phyloP scores from a whole-genome alignment of 495 filamentous ascomycete species.

The Aspergillus olivimuriae region DNA sequence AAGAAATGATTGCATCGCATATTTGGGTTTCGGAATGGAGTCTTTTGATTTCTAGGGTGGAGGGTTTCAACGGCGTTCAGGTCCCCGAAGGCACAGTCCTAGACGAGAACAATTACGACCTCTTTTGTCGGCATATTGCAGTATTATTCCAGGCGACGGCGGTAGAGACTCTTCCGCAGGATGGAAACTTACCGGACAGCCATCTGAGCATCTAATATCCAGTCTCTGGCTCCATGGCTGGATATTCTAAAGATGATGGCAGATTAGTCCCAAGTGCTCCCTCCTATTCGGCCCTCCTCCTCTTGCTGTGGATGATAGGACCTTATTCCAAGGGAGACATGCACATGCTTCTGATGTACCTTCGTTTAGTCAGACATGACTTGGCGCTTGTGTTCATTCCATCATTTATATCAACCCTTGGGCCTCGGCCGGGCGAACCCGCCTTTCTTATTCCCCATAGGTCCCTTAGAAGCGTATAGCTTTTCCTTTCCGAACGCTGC shows the following conservation, averaged over 20 bases:
- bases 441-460: conserved; percentile 29
- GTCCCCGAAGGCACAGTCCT: too few relatives aligned
- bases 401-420: conserved; percentile 36
- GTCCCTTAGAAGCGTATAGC: conserved; percentile 41
- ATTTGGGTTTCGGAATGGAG: not conserved
- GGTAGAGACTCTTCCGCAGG: too few relatives aligned
- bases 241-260: conserved; percentile 76
- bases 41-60: too few relatives aligned
- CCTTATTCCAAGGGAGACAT: conserved; percentile 34
- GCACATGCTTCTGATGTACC: not conserved
- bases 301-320: conserved; percentile 16
- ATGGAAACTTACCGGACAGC: too few relatives aligned
- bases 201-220: conserved; percentile 57
- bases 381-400: conserved; percentile 2
- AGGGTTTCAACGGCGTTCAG: not conserved
- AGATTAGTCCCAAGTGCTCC: conserved; percentile 38
- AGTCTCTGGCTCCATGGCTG: conserved; percentile 47
- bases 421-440: conserved; percentile 24
- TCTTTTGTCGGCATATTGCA: too few relatives aligned
- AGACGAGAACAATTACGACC: too few relatives aligned
- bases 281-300: conserved; percentile 29
- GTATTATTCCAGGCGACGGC: too few relatives aligned
- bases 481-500: conserved; percentile 71
- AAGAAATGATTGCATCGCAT: too few relatives aligned
- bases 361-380: not conserved